phyloP scores from a whole-genome alignment of 2,329 filamentous ascomycete species.

The Fusarium burgessii region DNA sequence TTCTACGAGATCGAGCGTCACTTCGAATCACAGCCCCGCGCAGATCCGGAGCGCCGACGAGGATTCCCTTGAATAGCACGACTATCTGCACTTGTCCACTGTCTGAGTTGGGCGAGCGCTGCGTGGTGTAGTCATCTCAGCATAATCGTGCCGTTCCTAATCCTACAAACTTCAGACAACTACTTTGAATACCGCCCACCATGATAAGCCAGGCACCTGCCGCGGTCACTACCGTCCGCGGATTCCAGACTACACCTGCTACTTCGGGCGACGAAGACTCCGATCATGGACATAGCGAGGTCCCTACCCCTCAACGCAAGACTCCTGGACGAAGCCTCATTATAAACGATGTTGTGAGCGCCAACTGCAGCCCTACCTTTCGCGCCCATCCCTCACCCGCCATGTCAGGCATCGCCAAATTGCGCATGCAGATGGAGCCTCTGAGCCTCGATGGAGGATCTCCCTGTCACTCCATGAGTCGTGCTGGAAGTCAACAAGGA shows the following conservation, averaged over 20 bases:
- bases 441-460: slow-evolving; percentile 73
- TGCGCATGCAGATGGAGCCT: slow-evolving; percentile 85
- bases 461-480: slow-evolving; percentile 67
- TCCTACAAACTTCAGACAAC: slow-evolving; percentile 1
- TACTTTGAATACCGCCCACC: slow-evolving; percentile 38
- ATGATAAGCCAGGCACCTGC: slow-evolving; percentile 63
- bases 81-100: slow-evolving; percentile 36
- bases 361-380: slow-evolving; percentile 72
- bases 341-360: slow-evolving; percentile 69
- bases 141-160: slow-evolving; percentile 35
- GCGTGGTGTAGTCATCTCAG: slow-evolving; percentile 35
- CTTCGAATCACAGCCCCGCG: slow-evolving; percentile 64
- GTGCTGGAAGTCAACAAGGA: slow-evolving; percentile 58
- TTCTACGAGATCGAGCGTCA: slow-evolving; percentile 62
- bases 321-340: slow-evolving; percentile 57
- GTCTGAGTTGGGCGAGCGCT: slow-evolving; percentile 30
- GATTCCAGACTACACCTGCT: slow-evolving; percentile 66
- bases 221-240: slow-evolving; percentile 67
- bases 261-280: slow-evolving; percentile 70
- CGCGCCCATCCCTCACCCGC: slow-evolving; percentile 65
- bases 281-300: slow-evolving; percentile 58
- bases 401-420: slow-evolving; percentile 80
- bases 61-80: slow-evolving; percentile 59
- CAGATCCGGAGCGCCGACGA: slow-evolving; percentile 70
- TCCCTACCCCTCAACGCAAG: slow-evolving; percentile 55